phyloP scores from a whole-genome alignment of 257 asterid species.

The Ilex asprella region DNA sequence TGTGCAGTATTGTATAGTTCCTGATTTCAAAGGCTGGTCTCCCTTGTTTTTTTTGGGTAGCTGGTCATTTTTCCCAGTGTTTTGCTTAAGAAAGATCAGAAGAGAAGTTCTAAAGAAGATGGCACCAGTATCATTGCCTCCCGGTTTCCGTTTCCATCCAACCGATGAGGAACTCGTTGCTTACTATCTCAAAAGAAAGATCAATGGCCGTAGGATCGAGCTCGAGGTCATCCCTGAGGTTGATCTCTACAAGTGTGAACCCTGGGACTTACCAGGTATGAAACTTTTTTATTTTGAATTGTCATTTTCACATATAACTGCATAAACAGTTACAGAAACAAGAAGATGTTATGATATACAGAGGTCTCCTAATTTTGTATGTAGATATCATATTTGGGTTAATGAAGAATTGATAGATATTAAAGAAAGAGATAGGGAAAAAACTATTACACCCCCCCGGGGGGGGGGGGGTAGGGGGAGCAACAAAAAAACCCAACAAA shows the following conservation, averaged over 20 bases:
- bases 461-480: too few species aligned
- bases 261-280: conserved; percentile 98
- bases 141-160: conserved; percentile 96
- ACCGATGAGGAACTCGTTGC: conserved; percentile 98
- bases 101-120: conserved; percentile 19
- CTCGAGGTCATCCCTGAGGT: conserved; percentile 95
- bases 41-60: neutral
- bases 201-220: conserved; percentile 79
- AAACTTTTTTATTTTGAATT: neutral
- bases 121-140: conserved; percentile 97
- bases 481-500: too few species aligned
- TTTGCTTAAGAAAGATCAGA: conserved; percentile 1
- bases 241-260: conserved; percentile 99
- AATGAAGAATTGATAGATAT: neutral
- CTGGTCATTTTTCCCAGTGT: neutral
- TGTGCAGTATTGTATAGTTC: conserved; percentile 6
- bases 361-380: too few species aligned
- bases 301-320: too few species aligned
- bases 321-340: too few species aligned
- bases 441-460: too few species aligned
- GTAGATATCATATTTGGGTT: too few species aligned
- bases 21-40: conserved; percentile 9
- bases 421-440: neutral
- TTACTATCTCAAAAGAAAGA: conserved; percentile 83
- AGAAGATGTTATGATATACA: too few species aligned